Evolutionary conservation across 176 grass and related monocot species (phyloP), one percentile per base, ranked within the genome.

Genomic region (Echinochloa phyllopogon): DNA sequence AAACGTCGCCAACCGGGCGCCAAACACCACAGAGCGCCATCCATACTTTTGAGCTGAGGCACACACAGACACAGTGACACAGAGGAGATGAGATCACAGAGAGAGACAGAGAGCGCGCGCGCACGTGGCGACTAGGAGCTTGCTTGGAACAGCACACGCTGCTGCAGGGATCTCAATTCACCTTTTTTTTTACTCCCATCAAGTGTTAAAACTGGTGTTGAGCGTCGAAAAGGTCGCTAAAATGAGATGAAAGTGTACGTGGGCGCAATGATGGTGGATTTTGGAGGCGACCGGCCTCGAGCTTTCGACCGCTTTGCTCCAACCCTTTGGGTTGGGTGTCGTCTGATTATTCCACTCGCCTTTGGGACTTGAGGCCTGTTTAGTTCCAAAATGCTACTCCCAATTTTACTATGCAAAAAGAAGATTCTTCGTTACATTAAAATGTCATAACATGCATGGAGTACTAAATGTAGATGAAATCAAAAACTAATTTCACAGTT

Each of bases 291-390:
- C 43, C 59, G 48, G 73, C 39, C 44, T 62, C 58, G 36, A 24
- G 76, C 83, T 82, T 89, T 86, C 33, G 27, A 68, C 80, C 65
- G n/a, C 53, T 90, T 85, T 85, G 43, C 63, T 67, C 45, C 68
- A 51, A n/a, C 80, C 68, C 62, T 86, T 84, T 74, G 20, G 14
- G 10, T 74, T 24, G 14, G 10, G 52, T 12, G 66, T 65, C 16
- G 29, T 37, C 58, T 60, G 52, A 78, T 79, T 51, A 78, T 74
- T 27, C 64, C 64, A 63, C 3, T 68, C 71, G 18, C 40, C 83
- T 82, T 57, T 82, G 83, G 64, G 44, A 65, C 56, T 40, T 45
- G n/a, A n/a, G n/a, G n/a, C n/a, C n/a, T n/a, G n/a, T n/a, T n/a
- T n/a, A n/a, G n/a, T n/a, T n/a, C n/a, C n/a, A n/a, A n/a, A n/a